Evolutionary conservation across 768 basidiomycete species (phyloP), one percentile per base, ranked within the genome.

Genomic region (Phanerochaete carnosa): DNA sequence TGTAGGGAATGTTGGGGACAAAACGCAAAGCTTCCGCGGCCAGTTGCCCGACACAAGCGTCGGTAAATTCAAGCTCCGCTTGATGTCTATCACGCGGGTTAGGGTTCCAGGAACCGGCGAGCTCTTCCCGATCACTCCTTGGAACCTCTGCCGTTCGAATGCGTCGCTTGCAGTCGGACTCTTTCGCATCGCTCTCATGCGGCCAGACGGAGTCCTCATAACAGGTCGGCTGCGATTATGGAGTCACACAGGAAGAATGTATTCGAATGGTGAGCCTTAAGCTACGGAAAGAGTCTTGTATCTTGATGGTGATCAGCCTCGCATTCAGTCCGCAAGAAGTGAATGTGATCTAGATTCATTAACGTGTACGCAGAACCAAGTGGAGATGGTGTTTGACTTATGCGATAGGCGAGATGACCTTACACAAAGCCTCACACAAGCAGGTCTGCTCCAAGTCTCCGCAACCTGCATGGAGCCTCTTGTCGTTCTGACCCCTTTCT

Each of bases 1-100:
- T 57, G 49, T 45, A 57, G 52, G 45, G 39, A 43, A 45, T 28
- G 63, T 58, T 35, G 47, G 39, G 45, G 60, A 47, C 19, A 50
- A 28, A 62, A 62, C 45, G 25, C 37, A 57, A 64, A 32, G n/a
- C 32, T 37, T 55, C 29, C 51, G 51, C 51, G 35, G 11, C 28
- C 7, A 25, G 7, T 49, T 49, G 47, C 13, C 47, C 54, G 54
- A 55, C 54, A 43, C 54, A 39, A 30, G 54, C 39, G 54, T 55
- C 54, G 54, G 54, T 9, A 43, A 39, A 39, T 55, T 55, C 22
- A 55, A 55, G 25, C 54, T 43, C 54, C 54, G 54, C 37, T 26
- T 28, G 39, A 43, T 43, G 39, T 43, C 39, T 19, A 19, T 19
- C 29, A 52, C 28, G 19, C 7, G 37, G 54, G 54, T 39, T 43